These are phyloP conservation scores for Mycosphaerelloides madeirae DNA, from an alignment of 2,329 filamentous ascomycete genomes.

Conservation along the genomic window DNA sequence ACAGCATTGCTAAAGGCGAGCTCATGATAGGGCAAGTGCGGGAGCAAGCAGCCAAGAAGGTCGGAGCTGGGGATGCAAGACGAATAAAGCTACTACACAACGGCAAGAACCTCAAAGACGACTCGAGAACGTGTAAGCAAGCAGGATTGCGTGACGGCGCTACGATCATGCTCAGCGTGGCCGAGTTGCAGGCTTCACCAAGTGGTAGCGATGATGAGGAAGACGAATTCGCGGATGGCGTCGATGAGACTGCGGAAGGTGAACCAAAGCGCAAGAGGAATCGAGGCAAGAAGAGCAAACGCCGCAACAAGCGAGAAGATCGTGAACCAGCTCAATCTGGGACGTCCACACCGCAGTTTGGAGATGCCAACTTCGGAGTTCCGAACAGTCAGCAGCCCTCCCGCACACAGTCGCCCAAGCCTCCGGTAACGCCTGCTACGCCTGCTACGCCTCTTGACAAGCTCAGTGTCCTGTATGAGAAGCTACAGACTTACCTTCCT, in stretches of 20 bases:
- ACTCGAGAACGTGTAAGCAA: slow-evolving; percentile 51
- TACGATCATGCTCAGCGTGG: slow-evolving; percentile 57
- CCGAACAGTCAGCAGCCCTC: slow-evolving; percentile 28
- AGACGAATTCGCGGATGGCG: slow-evolving; percentile 38
- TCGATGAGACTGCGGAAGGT: slow-evolving; percentile 20
- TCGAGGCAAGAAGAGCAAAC: slow-evolving; percentile 42
- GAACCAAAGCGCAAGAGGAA: slow-evolving; percentile 38
- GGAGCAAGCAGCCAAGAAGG: slow-evolving; percentile 62
- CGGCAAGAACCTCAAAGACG: slow-evolving; percentile 64
- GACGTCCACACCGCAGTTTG: slow-evolving; percentile 29
- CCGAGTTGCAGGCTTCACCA: slow-evolving; percentile 44
- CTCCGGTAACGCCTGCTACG: slow-evolving; percentile 34
- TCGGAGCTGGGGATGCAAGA: slow-evolving; percentile 55
- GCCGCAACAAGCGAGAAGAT: slow-evolving; percentile 38
- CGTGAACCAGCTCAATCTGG: slow-evolving; percentile 21
- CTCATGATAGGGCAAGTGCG: slow-evolving; percentile 62
- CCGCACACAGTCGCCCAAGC: slow-evolving; percentile 38
- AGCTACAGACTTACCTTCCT: slow-evolving; percentile 63
- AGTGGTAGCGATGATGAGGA: slow-evolving; percentile 39
- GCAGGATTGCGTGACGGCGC: slow-evolving; percentile 57
- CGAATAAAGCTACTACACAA: slow-evolving; percentile 69
- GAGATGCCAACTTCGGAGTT: slow-evolving; percentile 35
- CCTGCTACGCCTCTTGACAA: slow-evolving; percentile 53
- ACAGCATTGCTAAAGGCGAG: slow-evolving; percentile 69
- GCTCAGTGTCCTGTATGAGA: slow-evolving; percentile 60